Evolutionary conservation across 2,329 filamentous ascomycete genomes (phyloP), one percentile per base, ranked within the genome.

Genomic region (Colletotrichum liriopes): DNA sequence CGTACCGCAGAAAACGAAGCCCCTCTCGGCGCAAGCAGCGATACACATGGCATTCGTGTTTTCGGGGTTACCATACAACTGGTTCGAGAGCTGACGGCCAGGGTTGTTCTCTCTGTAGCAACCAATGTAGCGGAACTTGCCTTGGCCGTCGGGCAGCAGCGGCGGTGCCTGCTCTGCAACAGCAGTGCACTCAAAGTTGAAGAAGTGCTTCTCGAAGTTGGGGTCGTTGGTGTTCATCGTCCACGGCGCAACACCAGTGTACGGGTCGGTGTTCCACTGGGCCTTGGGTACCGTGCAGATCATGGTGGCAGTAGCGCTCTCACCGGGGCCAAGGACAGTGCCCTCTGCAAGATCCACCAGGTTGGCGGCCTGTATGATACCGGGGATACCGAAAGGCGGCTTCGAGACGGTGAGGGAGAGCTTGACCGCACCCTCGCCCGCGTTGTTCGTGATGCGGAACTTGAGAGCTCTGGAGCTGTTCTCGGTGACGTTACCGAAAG

Each of bases 371-470:
- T 84, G 82, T 49, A 91, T 84, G 29, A 90, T 84, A 3, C 88
- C 86, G n/a, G 80, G 75, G 3, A 88, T 82, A 18, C 88, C 88
- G 65, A 88, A 90, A 0, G 89, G 89, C 5, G 89, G 88, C 76
- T 91, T 91, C 0, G 89, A 91, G 2, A 91, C 88, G 0, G 89
- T 90, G 18, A 91, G 79, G 0, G 86, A 88, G 1, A 91, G 82
- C 1, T 80, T 79, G 16, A 87, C 84, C 7, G 84, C 84, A 2
- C 85, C 85, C 0, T 78, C 61, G 0, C 82, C 78, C 5, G 86
- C 88, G 2, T 78, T 82, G 76, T 91, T 91, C 45, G 85, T 88
- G 32, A 91, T 77, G 0, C 89, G 84, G 78, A 91, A 82, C 63
- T 83, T 84, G 4, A 90, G 82, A 5, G 82, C 83, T 0, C 79